These are phyloP conservation scores for Sarocladium strictum DNA, from an alignment of 2,329 filamentous ascomycete species.

Conservation along the genomic window DNA sequence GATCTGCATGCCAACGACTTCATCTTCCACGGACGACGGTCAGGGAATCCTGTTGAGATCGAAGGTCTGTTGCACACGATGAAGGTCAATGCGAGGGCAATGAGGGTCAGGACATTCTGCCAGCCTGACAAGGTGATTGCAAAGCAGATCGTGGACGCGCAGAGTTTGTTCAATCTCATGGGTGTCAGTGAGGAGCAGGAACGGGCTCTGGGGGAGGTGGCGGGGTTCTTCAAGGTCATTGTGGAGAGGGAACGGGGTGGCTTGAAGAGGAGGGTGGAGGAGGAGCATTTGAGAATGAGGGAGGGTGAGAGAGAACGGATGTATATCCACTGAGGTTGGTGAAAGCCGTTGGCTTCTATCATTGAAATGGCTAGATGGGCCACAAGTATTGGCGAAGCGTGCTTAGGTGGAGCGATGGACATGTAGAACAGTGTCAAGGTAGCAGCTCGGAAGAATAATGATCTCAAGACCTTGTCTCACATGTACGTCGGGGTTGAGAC, in stretches of 20 bases:
- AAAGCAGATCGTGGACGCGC: slow-evolving; percentile 50
- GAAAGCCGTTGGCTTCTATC: neutral
- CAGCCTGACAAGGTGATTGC: slow-evolving; percentile 52
- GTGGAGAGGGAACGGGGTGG: slow-evolving; percentile 36
- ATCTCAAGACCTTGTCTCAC: neutral
- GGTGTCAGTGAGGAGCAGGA: slow-evolving; percentile 38
- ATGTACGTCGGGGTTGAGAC: no score
- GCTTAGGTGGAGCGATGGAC: neutral
- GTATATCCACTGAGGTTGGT: neutral
- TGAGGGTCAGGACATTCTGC: slow-evolving; percentile 50
- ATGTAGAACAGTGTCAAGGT: neutral
- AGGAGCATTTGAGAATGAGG: neutral
- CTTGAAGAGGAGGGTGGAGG: slow-evolving; percentile 6
- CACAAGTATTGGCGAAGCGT: no score
- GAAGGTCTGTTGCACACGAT: slow-evolving; percentile 44
- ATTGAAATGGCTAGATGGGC: no score
- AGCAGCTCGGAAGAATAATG: neutral
- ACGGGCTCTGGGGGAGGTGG: slow-evolving; percentile 41
- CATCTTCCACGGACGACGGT: slow-evolving; percentile 45
- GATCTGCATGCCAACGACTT: slow-evolving; percentile 44
- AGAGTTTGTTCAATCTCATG: slow-evolving; percentile 44
- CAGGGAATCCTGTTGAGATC: slow-evolving; percentile 37
- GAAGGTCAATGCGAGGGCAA: slow-evolving; percentile 44
- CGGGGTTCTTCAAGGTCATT: slow-evolving; percentile 48
- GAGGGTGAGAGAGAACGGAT: neutral